These are phyloP conservation scores for Insectozyma bohioensis DNA, from an alignment of 1,139 yeast genomes.

Conservation along the genomic window DNA sequence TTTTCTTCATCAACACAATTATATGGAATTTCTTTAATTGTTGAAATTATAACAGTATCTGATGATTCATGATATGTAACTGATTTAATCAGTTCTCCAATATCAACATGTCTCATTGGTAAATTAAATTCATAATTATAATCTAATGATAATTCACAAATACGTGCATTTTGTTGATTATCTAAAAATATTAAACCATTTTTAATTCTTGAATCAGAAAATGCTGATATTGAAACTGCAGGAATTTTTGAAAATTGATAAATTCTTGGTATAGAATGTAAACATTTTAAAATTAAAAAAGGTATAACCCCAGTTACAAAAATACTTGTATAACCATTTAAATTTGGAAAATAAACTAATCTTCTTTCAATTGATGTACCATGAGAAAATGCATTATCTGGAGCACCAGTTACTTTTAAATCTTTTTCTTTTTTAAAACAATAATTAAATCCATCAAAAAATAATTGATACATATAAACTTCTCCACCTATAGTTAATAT, in stretches of 20 bases:
- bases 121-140: slow-evolving; percentile 62
- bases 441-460: slow-evolving; percentile 50
- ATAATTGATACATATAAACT: slow-evolving; percentile 62
- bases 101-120: slow-evolving; percentile 54
- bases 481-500: slow-evolving; percentile 82
- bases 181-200: slow-evolving; percentile 75
- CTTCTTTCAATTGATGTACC: slow-evolving; percentile 72
- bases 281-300: slow-evolving; percentile 62
- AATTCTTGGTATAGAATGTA: slow-evolving; percentile 64
- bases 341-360: slow-evolving; percentile 57
- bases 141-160: slow-evolving; percentile 54
- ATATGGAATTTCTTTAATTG: slow-evolving; percentile 60
- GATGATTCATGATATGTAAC: slow-evolving; percentile 73
- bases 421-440: slow-evolving; percentile 52
- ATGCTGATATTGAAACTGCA: slow-evolving; percentile 61
- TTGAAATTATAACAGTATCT: slow-evolving; percentile 64
- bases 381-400: slow-evolving; percentile 67
- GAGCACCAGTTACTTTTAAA: slow-evolving; percentile 63
- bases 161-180: slow-evolving; percentile 68
- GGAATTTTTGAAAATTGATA: slow-evolving; percentile 68
- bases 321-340: slow-evolving; percentile 59
- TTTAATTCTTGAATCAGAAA: slow-evolving; percentile 34
- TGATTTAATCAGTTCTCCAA: slow-evolving; percentile 68
- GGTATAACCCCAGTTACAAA: slow-evolving; percentile 79
- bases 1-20: slow-evolving; percentile 78